Conservation (phyloP, 2,329 filamentous ascomycete species). For the Cyclaneusma minus region DNA sequence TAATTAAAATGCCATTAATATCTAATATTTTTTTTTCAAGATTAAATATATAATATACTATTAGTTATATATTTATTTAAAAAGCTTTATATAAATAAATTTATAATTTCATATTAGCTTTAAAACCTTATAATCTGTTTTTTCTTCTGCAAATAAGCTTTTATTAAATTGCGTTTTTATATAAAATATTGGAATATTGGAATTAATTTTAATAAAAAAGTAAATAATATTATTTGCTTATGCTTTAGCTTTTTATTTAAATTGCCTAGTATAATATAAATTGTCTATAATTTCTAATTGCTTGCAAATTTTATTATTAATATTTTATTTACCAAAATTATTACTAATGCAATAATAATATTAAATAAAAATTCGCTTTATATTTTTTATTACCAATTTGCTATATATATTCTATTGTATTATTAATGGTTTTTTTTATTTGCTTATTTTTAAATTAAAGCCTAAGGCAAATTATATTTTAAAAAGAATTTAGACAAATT, state of each 20-base stretch:
- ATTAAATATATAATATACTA: no score
- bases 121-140: not conserved
- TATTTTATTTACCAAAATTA: not conserved
- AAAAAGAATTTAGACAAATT: no score
- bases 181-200: not conserved
- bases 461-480: constrained; percentile 1
- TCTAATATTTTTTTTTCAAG: not conserved
- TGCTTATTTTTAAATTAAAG: not conserved
- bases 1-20: not conserved
- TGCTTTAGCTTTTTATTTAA: not conserved
- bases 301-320: constrained; percentile 1
- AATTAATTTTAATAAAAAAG: no score
- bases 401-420: constrained; percentile 1
- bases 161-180: not conserved
- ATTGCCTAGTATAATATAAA: constrained; percentile 1
- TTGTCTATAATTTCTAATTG: not conserved
- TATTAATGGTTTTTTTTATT: not conserved
- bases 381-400: not conserved
- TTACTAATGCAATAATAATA: not conserved
- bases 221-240: constrained; percentile 1
- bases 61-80: not conserved
- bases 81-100: not conserved
- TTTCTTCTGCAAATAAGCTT: constrained; percentile 1
- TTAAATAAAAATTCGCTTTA: not conserved
- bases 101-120: constrained; percentile 1